Conservation (phyloP, 768 basidiomycete genomes). For the Leccinellum rugosiceps region DNA sequence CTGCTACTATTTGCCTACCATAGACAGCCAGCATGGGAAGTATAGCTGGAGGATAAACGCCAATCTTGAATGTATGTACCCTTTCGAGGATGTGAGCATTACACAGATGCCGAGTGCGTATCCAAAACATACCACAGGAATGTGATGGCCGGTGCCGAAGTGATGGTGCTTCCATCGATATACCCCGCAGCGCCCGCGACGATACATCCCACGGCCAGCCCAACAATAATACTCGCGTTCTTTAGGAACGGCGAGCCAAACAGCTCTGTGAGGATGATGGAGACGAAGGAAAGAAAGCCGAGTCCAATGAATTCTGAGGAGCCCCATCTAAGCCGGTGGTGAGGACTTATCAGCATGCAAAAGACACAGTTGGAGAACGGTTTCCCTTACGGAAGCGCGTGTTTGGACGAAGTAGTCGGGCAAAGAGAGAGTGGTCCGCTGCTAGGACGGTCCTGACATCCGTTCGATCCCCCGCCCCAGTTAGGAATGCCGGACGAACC, state of each 20-base stretch:
- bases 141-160: conserved; percentile 70
- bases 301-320: conserved; percentile 82
- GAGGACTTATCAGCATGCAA: background rate
- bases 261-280: conserved; percentile 75
- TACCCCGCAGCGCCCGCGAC: conserved; percentile 80
- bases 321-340: conserved; percentile 56
- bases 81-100: conserved; percentile 26
- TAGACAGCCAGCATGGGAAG: conserved; percentile 63
- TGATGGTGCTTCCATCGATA: conserved; percentile 63
- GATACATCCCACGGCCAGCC: conserved; percentile 73
- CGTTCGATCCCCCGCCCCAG: conserved; percentile 84
- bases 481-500: conserved; percentile 71
- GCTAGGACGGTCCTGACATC: conserved; percentile 57
- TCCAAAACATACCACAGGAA: conserved; percentile 59
- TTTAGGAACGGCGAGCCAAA: conserved; percentile 86
- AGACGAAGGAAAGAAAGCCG: conserved; percentile 77
- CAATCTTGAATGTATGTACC: conserved; percentile 75
- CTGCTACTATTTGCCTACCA: conserved; percentile 33
- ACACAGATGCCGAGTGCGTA: background rate
- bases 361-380: background rate
- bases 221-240: conserved; percentile 75
- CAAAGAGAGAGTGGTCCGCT: conserved; percentile 70
- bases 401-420: conserved; percentile 66
- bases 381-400: conserved; percentile 55
- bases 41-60: conserved; percentile 69